Evolutionary conservation across 2,329 filamentous ascomycete species (phyloP).

Genomic region (Neofusicoccum sp.): DNA sequence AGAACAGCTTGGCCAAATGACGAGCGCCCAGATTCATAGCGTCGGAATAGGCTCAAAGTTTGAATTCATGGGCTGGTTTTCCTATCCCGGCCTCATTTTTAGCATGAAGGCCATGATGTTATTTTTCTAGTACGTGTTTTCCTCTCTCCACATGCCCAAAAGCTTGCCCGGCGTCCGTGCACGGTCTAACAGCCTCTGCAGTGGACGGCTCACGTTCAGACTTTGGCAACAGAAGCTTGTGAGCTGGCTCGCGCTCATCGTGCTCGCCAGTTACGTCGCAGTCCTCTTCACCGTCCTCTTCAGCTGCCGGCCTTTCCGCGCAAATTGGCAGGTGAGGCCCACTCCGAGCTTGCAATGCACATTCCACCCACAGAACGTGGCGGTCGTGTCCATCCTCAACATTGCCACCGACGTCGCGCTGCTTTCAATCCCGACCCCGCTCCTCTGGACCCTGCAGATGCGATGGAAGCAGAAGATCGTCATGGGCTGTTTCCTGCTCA

Average conservation of each 20-base stretch:
- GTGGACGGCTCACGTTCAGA: constrained; percentile 33
- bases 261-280: constrained; percentile 29
- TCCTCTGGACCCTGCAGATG: constrained; percentile 34
- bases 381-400: constrained; percentile 30
- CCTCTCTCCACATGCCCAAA: constrained; percentile 20
- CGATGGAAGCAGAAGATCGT: constrained; percentile 33
- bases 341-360: constrained; percentile 29
- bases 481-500: constrained; percentile 33
- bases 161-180: no score
- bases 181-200: constrained; percentile 16
- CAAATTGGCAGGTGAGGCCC: constrained; percentile 32
- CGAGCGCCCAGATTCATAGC: neutral
- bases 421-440: constrained; percentile 33
- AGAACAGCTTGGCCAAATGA: neutral
- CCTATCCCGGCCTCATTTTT: constrained; percentile 39
- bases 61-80: constrained; percentile 8
- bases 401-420: constrained; percentile 34
- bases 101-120: constrained; percentile 32
- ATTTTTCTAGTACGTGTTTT: constrained; percentile 26
- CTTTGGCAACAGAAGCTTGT: constrained; percentile 31
- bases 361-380: constrained; percentile 31
- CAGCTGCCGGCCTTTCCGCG: constrained; percentile 27
- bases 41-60: neutral
- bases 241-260: constrained; percentile 27
- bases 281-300: constrained; percentile 34